Percentiles rank a stretch among this genome's conserved stretches.
Conservation (phyloP, 83 land plant genomes). For the Picea mariana region DNA sequence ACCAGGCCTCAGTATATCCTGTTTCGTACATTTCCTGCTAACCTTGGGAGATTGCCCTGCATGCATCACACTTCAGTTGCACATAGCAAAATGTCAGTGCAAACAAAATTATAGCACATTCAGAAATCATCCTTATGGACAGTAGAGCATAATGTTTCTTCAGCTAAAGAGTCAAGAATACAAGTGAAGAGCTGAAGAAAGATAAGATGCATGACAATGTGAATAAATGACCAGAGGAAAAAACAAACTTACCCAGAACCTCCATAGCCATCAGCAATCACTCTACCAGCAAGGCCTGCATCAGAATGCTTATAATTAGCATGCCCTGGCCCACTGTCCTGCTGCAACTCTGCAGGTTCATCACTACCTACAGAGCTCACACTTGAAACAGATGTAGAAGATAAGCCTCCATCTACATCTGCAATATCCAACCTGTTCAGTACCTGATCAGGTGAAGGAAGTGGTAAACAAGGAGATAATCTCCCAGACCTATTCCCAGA, state of each 20-base stretch:
- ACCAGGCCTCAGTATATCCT: constrained; percentile 29
- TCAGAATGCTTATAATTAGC: constrained; percentile 42
- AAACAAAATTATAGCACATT: too few relatives aligned
- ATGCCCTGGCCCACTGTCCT: constrained; percentile 21
- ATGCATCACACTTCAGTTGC: constrained; percentile 23
- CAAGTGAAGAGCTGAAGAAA: neutral
- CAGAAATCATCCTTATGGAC: neutral
- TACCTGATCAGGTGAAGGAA: constrained; percentile 45
- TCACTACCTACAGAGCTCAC: constrained; percentile 59
- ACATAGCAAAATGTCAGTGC: constrained; percentile 10
- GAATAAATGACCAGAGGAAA: neutral
- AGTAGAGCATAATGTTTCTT: neutral
- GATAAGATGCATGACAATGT: constrained; percentile 6
- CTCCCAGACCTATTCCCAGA: constrained; percentile 30
- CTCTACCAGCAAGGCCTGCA: constrained; percentile 30
- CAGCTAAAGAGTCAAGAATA: neutral
- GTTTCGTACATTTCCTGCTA: constrained; percentile 26
- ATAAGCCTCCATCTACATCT: constrained; percentile 55
- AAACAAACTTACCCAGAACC: constrained; percentile 36
- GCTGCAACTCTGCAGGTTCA: constrained; percentile 51
- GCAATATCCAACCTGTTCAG: constrained; percentile 22
- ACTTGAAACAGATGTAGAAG: constrained; percentile 59
- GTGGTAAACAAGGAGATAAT: constrained; percentile 45
- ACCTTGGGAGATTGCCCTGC: constrained; percentile 29
- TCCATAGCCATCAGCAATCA: constrained; percentile 27